A percentile compares a stretch with the other conserved stretches of the same genome.
Conservation (phyloP, 2,329 filamentous ascomycete genomes). For the Aspergillus fructus region DNA sequence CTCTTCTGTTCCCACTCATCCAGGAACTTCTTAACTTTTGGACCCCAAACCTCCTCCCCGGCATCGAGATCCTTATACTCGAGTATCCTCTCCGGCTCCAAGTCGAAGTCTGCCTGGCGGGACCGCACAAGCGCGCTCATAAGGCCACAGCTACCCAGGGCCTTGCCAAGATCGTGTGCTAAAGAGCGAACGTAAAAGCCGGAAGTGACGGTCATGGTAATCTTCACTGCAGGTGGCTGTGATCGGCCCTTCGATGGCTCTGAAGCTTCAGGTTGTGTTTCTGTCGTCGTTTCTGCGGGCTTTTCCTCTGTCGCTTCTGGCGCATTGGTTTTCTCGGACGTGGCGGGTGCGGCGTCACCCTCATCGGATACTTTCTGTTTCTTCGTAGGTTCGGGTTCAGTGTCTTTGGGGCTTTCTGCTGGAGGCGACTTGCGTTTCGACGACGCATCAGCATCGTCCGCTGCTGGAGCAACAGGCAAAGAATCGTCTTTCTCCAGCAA, state of each 20-base stretch:
- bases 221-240: conserved; percentile 68
- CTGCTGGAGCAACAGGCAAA: conserved; percentile 23
- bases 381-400: conserved; percentile 20
- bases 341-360: conserved; percentile 22
- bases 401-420: conserved; percentile 20
- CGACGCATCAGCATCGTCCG: conserved; percentile 25
- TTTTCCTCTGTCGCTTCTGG: conserved; percentile 4
- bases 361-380: conserved; percentile 32
- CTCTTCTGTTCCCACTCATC: conserved; percentile 51
- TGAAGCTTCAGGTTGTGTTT: conserved; percentile 3
- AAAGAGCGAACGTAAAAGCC: conserved; percentile 96
- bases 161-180: conserved; percentile 84
- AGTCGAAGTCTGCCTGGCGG: conserved; percentile 75
- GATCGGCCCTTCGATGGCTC: conserved; percentile 9
- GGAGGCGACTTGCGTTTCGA: conserved; percentile 38
- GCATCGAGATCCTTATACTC: conserved; percentile 74
- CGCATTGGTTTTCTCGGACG: conserved; percentile 14
- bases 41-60: conserved; percentile 80
- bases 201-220: conserved; percentile 89
- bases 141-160: conserved; percentile 75
- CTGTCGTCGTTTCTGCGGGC: not conserved
- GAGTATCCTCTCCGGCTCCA: conserved; percentile 69
- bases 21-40: conserved; percentile 64
- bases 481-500: conserved; percentile 46
- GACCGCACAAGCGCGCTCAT: conserved; percentile 84